Evolutionary conservation across 2,329 filamentous ascomycete genomes (phyloP).

Genomic region (Podosphaera aphanis): DNA sequence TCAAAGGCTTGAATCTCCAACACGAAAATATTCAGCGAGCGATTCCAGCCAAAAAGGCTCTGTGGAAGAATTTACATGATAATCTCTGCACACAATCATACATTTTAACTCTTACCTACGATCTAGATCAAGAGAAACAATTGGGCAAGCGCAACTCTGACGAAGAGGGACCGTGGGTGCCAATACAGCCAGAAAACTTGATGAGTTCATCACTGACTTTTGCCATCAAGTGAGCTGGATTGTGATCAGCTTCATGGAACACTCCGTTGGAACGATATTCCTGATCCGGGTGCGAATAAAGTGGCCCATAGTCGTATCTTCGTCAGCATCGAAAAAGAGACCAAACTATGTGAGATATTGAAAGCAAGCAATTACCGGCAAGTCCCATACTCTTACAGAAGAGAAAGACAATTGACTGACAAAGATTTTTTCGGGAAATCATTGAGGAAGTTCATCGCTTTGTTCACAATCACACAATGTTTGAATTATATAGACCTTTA

Average conservation of each 20-base stretch:
- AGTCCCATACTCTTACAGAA: conserved; percentile 6
- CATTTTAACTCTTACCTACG: conserved; percentile 29
- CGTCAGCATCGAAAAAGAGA: conserved; percentile 15
- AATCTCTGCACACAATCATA: conserved; percentile 33
- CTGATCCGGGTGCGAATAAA: conserved; percentile 23
- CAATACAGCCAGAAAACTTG: neutral
- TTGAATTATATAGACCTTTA: conserved; percentile 12
- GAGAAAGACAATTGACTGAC: neutral
- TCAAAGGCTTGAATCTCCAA: conserved; percentile 9
- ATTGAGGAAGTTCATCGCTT: conserved; percentile 10
- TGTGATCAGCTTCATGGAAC: conserved; percentile 24
- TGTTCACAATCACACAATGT: conserved; percentile 12
- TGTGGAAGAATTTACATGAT: conserved; percentile 12
- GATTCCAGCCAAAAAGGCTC: conserved; percentile 4
- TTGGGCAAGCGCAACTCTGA: neutral
- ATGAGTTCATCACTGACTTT: neutral
- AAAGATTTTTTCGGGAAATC: conserved; percentile 11
- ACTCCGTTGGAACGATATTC: conserved; percentile 35
- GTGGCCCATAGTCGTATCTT: conserved; percentile 13
- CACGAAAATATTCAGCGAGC: conserved; percentile 4
- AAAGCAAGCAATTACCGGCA: conserved; percentile 29
- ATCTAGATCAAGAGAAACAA: conserved; percentile 24
- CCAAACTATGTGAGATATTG: conserved; percentile 24
- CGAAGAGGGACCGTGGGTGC: conserved; percentile 4
- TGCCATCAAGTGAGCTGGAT: conserved; percentile 9